phyloP scores from a whole-genome alignment of 1,284 basidiomycete species.

The Ustilago trichophora region DNA sequence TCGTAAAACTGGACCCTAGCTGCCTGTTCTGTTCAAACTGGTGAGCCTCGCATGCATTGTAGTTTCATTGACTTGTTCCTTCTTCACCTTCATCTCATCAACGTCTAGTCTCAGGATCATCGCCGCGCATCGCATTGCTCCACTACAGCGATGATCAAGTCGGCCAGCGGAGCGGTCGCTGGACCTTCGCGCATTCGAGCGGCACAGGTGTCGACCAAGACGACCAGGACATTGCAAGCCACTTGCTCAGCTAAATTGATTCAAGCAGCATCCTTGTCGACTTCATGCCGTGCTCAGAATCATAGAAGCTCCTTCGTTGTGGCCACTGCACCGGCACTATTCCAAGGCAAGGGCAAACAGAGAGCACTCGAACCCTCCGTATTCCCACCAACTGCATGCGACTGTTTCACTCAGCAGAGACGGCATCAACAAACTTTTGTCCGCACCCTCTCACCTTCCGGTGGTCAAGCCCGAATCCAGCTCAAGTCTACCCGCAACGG shows the following conservation, averaged over 20 bases:
- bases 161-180: conserved; percentile 28
- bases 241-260: not conserved
- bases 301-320: not conserved
- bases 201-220: not conserved
- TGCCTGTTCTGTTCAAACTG: too few species aligned
- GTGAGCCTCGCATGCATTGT: too few species aligned
- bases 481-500: conserved; percentile 40
- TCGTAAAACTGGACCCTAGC: too few species aligned
- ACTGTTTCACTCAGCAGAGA: conserved; percentile 10
- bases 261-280: conserved; percentile 1
- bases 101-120: too few species aligned
- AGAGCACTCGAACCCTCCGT: conserved; percentile 8
- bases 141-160: conserved; percentile 24
- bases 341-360: conserved; percentile 25
- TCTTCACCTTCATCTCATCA: conserved; percentile 1
- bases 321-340: not conserved
- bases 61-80: not conserved
- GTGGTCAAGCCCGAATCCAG: conserved; percentile 37
- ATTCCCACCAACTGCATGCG: not conserved
- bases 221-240: not conserved
- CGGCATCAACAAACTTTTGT: conserved; percentile 36
- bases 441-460: conserved; percentile 33
- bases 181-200: conserved; percentile 38
- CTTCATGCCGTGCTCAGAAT: not conserved
- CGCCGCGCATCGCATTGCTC: not conserved